phyloP scores from a whole-genome alignment of 2,329 filamentous ascomycete genomes.

The Colletotrichum shisoi region DNA sequence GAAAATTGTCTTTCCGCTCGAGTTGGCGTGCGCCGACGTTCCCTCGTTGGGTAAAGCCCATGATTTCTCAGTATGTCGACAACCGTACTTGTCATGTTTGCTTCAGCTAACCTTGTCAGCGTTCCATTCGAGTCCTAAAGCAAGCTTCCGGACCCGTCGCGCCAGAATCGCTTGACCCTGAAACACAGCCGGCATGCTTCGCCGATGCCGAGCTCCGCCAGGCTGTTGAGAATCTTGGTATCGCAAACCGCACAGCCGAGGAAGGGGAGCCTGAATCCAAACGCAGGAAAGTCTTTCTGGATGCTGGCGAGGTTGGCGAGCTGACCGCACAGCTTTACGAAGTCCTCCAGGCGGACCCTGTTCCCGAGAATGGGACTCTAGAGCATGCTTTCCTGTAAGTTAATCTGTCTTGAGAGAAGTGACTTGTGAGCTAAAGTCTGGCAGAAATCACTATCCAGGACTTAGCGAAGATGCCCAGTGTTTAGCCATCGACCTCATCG shows the following conservation, averaged over 20 bases:
- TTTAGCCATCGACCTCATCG: conserved; percentile 62
- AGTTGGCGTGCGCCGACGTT: conserved; percentile 48
- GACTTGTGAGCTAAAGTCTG: conserved; percentile 8
- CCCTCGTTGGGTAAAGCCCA: conserved; percentile 47
- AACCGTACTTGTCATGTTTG: not conserved
- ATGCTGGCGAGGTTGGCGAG: conserved; percentile 41
- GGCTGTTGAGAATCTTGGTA: conserved; percentile 41
- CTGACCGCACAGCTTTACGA: conserved; percentile 43
- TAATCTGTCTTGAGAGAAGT: not conserved
- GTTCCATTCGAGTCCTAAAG: conserved; percentile 45
- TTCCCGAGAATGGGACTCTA: conserved; percentile 45
- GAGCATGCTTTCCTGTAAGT: conserved; percentile 59
- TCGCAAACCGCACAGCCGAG: conserved; percentile 26
- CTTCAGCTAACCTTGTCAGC: conserved; percentile 40
- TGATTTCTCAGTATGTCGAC: conserved; percentile 54
- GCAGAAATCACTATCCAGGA: conserved; percentile 54
- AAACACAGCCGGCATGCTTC: conserved; percentile 43
- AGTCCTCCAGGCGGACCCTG: conserved; percentile 44
- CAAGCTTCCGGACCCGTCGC: conserved; percentile 41
- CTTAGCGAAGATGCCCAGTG: conserved; percentile 61
- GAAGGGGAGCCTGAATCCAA: conserved; percentile 44
- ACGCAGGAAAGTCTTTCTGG: conserved; percentile 46
- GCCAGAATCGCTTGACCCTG: conserved; percentile 39
- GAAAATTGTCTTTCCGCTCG: conserved; percentile 54
- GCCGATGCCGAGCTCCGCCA: conserved; percentile 42